These are phyloP conservation scores for Mytilinidion resinicola DNA, from an alignment of 495 filamentous ascomycete genomes.

Conservation along the genomic window DNA sequence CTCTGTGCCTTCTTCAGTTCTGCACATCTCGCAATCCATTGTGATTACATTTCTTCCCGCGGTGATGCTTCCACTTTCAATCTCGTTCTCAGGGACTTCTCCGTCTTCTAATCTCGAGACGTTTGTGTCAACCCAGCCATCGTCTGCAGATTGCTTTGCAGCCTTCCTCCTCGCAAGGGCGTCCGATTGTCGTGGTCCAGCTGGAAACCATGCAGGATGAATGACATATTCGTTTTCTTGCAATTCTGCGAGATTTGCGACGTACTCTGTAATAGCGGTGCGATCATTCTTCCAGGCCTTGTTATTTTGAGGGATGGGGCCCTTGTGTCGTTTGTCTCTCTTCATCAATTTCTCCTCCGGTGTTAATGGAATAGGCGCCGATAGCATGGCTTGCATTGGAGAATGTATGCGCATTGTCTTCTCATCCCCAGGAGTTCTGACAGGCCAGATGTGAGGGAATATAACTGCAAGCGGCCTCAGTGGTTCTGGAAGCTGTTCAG, in stretches of 20 bases:
- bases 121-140: slow-evolving; percentile 79
- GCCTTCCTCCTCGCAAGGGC: slow-evolving; percentile 44
- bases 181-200: slow-evolving; percentile 40
- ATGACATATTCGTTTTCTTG: slow-evolving; percentile 71
- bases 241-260: slow-evolving; percentile 66
- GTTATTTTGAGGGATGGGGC: slow-evolving; percentile 50
- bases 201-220: slow-evolving; percentile 61
- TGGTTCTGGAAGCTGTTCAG: slow-evolving; percentile 53
- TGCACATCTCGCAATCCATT: slow-evolving; percentile 96
- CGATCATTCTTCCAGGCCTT: slow-evolving; percentile 59
- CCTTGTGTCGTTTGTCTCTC: slow-evolving; percentile 45
- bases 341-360: slow-evolving; percentile 51
- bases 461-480: slow-evolving; percentile 70
- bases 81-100: slow-evolving; percentile 57
- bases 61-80: slow-evolving; percentile 74
- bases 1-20: slow-evolving; percentile 68
- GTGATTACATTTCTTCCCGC: slow-evolving; percentile 74
- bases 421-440: slow-evolving; percentile 70
- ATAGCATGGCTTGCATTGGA: slow-evolving; percentile 71
- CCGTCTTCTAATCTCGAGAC: slow-evolving; percentile 63
- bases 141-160: slow-evolving; percentile 41
- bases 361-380: slow-evolving; percentile 58
- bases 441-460: slow-evolving; percentile 84
- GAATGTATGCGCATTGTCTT: slow-evolving; percentile 73
- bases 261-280: slow-evolving; percentile 69